phyloP scores from a whole-genome alignment of 192 early-diverging fungal genomes.

The Backusella tuberculispora region DNA sequence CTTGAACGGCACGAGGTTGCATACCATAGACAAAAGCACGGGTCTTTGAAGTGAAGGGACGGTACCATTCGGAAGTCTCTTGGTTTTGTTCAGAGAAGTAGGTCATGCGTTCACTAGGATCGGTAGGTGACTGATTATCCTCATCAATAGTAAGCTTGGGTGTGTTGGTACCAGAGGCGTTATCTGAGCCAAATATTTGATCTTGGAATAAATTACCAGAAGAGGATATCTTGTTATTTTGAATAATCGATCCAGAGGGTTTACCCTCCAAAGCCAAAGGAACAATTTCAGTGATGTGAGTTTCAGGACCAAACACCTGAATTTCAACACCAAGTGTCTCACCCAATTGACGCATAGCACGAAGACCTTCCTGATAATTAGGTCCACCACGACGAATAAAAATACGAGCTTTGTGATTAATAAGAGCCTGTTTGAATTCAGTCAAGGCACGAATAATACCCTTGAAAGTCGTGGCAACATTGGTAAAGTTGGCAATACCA shows the following conservation, averaged over 20 bases:
- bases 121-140: conserved; percentile 52
- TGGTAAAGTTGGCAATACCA: conserved; percentile 99
- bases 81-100: conserved; percentile 46
- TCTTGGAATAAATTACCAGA: conserved; percentile 65
- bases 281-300: conserved; percentile 98
- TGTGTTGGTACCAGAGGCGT: conserved; percentile 19
- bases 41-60: conserved; percentile 80
- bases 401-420: conserved; percentile 86
- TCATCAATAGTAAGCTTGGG: conserved; percentile 46
- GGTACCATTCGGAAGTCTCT: conserved; percentile 60
- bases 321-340: conserved; percentile 93
- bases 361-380: conserved; percentile 99
- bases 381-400: conserved; percentile 97
- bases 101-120: conserved; percentile 51
- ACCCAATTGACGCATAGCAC: conserved; percentile 90
- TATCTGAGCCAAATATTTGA: conserved; percentile 48
- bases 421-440: conserved; percentile 89
- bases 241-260: conserved; percentile 40
- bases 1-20: conserved; percentile 98
- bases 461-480: conserved; percentile 98
- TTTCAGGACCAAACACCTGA: conserved; percentile 95
- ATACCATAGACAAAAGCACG: conserved; percentile 97
- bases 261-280: conserved; percentile 85
- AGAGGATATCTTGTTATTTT: conserved; percentile 47
- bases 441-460: conserved; percentile 93